phyloP scores from a whole-genome alignment of 768 basidiomycete genomes.

The Tulasnella sp. region DNA sequence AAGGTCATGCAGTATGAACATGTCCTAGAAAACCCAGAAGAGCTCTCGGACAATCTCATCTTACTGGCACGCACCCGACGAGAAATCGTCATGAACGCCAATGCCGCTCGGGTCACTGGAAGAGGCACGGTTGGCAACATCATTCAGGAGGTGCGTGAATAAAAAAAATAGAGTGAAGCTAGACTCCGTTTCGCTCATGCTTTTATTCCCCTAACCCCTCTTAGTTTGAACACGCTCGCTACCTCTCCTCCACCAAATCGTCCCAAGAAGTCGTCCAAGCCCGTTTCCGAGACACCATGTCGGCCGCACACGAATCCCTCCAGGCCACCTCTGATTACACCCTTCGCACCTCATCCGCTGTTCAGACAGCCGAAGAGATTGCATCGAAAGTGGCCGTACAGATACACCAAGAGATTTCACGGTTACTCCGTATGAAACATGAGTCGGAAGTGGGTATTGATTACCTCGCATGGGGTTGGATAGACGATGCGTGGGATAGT shows the following conservation, averaged over 20 bases:
- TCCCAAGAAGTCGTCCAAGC: neutral
- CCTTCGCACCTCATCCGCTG: neutral
- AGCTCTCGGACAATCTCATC: neutral
- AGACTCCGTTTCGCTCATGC: neutral
- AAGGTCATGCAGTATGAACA: slow-evolving; percentile 10
- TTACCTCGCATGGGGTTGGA: slow-evolving; percentile 8
- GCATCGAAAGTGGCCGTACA: neutral
- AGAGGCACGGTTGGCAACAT: neutral
- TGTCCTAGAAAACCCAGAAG: neutral
- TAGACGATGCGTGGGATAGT: neutral
- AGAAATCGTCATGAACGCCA: slow-evolving; percentile 4
- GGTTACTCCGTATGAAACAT: neutral
- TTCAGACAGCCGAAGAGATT: neutral
- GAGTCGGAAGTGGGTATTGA: slow-evolving; percentile 2
- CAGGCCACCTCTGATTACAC: neutral
- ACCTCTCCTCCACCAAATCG: neutral
- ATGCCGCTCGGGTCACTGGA: slow-evolving; percentile 5
- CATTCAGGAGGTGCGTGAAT: neutral
- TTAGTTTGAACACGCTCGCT: neutral
- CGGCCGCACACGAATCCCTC: neutral
- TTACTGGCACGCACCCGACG: neutral
- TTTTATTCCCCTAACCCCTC: neutral
- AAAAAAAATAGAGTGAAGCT: too few species aligned
- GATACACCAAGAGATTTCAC: neutral
- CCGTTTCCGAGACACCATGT: neutral